Conservation (phyloP, 495 filamentous ascomycete species). For the Penicillium lagena region DNA sequence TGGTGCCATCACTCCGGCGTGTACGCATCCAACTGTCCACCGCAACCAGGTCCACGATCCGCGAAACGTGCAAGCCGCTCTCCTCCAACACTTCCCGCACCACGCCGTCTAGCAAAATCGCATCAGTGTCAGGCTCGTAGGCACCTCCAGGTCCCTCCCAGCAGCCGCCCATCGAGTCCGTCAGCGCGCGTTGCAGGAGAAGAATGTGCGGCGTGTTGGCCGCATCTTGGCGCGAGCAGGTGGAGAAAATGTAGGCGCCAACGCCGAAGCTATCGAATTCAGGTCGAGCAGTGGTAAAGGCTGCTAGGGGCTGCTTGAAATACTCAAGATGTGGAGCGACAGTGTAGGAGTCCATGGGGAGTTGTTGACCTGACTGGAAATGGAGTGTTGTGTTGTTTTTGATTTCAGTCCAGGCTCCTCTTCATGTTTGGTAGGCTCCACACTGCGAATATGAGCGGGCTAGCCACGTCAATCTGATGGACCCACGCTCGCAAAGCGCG, state of each 20-base stretch:
- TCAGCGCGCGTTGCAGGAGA: constrained; percentile 45
- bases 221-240: neutral
- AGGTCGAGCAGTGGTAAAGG: constrained; percentile 24
- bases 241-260: constrained; percentile 38
- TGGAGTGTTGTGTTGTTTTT: too few species aligned
- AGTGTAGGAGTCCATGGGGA: constrained; percentile 11
- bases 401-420: too few species aligned
- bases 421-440: too few species aligned
- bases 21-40: constrained; percentile 24
- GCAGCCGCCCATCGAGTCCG: constrained; percentile 35
- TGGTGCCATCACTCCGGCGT: constrained; percentile 6
- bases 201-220: constrained; percentile 28
- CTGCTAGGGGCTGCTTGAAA: constrained; percentile 27
- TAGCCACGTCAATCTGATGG: too few species aligned
- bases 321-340: constrained; percentile 32
- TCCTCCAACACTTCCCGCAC: constrained; percentile 55
- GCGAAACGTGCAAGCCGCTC: constrained; percentile 44
- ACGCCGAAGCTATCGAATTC: constrained; percentile 30
- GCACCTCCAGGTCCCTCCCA: constrained; percentile 59
- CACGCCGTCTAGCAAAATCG: constrained; percentile 46
- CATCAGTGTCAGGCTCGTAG: constrained; percentile 35
- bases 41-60: constrained; percentile 35
- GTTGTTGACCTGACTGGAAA: too few species aligned
- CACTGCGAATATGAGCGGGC: too few species aligned
- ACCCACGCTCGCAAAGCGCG: too few species aligned